Percentiles rank a stretch among this genome's conserved stretches.
Conservation (phyloP, 1,139 yeast genomes). For the Blastobotrys persicus region DNA sequence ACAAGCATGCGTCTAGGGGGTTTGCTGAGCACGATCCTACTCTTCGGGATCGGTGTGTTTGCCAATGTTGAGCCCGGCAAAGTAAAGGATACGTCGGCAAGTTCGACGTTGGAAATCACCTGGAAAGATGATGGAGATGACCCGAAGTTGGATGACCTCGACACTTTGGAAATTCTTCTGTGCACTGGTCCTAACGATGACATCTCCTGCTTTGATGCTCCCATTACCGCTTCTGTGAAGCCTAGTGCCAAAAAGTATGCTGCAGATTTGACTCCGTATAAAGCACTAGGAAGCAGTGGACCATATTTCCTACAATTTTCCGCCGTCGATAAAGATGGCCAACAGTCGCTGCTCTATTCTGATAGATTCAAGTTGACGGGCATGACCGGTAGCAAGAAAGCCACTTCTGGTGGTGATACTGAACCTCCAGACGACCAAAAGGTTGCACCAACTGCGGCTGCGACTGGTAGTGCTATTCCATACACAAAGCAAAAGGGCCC, state of each 20-base stretch:
- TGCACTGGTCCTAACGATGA: conserved; percentile 64
- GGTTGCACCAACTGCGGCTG: conserved; percentile 29
- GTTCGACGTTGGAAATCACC: conserved; percentile 48
- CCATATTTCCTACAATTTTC: conserved; percentile 67
- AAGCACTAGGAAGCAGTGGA: conserved; percentile 56
- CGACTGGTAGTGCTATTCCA: conserved; percentile 47
- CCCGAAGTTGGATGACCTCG: conserved; percentile 49
- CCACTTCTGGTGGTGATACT: conserved; percentile 42
- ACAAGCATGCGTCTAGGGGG: conserved; percentile 6
- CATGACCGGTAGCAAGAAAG: conserved; percentile 59
- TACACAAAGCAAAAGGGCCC: conserved; percentile 66
- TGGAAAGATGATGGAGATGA: conserved; percentile 61
- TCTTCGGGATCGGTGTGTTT: not conserved
- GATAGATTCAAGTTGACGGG: conserved; percentile 62
- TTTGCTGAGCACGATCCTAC: not conserved
- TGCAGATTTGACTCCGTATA: conserved; percentile 39
- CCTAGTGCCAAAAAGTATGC: conserved; percentile 23
- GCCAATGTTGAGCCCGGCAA: conserved; percentile 35
- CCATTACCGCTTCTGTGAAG: conserved; percentile 35
- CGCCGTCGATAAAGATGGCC: conserved; percentile 43
- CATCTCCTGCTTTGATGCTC: conserved; percentile 45
- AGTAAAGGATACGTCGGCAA: conserved; percentile 52
- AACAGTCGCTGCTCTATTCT: conserved; percentile 67
- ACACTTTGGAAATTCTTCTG: conserved; percentile 52
- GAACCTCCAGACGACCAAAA: conserved; percentile 38